These are phyloP conservation scores for Fusarium circinatum DNA, from an alignment of 2,329 filamentous ascomycete species.

Conservation along the genomic window DNA sequence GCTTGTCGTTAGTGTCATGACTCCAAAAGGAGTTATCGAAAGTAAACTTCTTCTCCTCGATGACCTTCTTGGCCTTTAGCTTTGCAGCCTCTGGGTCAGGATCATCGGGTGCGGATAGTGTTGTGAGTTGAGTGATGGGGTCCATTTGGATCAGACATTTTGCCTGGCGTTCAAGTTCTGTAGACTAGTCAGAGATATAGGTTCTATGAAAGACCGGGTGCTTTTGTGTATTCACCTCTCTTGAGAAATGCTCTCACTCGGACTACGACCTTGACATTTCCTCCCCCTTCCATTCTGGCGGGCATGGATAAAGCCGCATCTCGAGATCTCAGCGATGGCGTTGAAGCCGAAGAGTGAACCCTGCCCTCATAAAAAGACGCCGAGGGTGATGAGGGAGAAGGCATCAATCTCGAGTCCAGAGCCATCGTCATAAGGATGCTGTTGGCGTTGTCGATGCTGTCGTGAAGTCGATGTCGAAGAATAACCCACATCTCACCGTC, in stretches of 20 bases:
- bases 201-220: not conserved
- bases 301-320: slow-evolving; percentile 71
- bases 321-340: slow-evolving; percentile 78
- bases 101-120: slow-evolving; percentile 75
- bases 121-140: slow-evolving; percentile 85
- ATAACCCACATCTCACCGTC: slow-evolving; percentile 50
- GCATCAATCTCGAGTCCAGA: slow-evolving; percentile 58
- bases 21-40: slow-evolving; percentile 99
- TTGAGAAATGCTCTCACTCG: slow-evolving; percentile 82
- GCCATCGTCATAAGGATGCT: slow-evolving; percentile 55
- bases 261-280: slow-evolving; percentile 86
- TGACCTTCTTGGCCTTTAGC: slow-evolving; percentile 74
- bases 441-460: slow-evolving; percentile 53
- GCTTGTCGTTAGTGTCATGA: slow-evolving; percentile 78
- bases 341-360: slow-evolving; percentile 76
- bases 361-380: slow-evolving; percentile 43
- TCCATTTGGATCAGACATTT: slow-evolving; percentile 94
- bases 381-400: slow-evolving; percentile 48
- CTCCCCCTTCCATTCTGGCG: slow-evolving; percentile 69
- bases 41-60: slow-evolving; percentile 90
- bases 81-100: slow-evolving; percentile 62
- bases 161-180: slow-evolving; percentile 84
- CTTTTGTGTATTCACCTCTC: slow-evolving; percentile 66
- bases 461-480: slow-evolving; percentile 54
- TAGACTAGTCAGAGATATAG: not conserved